A percentile compares a stretch with the other conserved stretches of the same genome.
These are phyloP conservation scores for Mariannaea elegans DNA, from an alignment of 2,329 filamentous ascomycete genomes.

Conservation along the genomic window DNA sequence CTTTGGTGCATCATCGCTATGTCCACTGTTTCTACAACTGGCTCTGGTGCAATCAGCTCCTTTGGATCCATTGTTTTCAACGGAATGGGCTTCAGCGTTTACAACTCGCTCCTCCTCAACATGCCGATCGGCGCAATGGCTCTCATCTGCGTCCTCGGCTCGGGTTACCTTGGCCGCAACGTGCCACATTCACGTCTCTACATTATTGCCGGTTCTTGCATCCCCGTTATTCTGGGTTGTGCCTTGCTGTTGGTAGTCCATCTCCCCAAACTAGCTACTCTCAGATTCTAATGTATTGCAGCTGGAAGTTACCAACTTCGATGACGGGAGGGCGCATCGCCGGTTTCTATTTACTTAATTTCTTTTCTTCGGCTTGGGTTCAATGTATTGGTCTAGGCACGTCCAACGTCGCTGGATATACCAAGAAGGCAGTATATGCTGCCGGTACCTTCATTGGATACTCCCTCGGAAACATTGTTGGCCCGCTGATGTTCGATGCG, in stretches of 20 bases:
- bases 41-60: constrained; percentile 41
- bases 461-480: constrained; percentile 46
- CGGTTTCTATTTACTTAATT: constrained; percentile 43
- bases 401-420: constrained; percentile 45
- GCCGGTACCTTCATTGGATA: constrained; percentile 45
- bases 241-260: constrained; percentile 35
- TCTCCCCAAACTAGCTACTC: neutral
- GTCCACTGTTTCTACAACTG: constrained; percentile 42
- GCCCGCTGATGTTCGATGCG: constrained; percentile 45
- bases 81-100: constrained; percentile 46
- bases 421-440: constrained; percentile 43
- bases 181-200: constrained; percentile 38
- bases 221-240: constrained; percentile 42
- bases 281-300: neutral
- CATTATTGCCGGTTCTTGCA: constrained; percentile 37
- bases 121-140: constrained; percentile 44
- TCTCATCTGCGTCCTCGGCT: constrained; percentile 42
- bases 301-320: constrained; percentile 36
- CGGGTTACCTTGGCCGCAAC: constrained; percentile 40
- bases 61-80: constrained; percentile 47
- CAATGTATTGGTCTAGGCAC: constrained; percentile 44
- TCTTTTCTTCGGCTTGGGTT: constrained; percentile 43
- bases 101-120: constrained; percentile 46
- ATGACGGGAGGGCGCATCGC: constrained; percentile 36
- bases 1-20: constrained; percentile 51